phyloP scores from a whole-genome alignment of 2,329 filamentous ascomycete species.

The Aspergillus eucalypticola region DNA sequence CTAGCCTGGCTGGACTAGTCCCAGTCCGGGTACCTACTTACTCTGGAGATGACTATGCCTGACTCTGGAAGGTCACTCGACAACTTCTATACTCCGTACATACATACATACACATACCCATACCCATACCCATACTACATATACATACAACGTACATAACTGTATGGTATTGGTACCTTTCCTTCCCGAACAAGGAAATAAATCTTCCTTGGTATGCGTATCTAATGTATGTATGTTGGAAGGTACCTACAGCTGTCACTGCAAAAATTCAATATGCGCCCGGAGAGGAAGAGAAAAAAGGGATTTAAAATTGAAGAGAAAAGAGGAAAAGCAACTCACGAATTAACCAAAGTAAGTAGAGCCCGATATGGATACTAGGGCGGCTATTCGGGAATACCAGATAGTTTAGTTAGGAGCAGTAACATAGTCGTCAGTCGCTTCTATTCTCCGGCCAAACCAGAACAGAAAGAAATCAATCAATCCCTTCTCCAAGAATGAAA shows the following conservation, averaged over 20 bases:
- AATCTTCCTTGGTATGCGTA: not conserved
- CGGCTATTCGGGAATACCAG: too few relatives aligned
- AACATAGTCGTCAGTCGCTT: too few relatives aligned
- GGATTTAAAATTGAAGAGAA: not conserved
- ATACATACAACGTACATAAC: not conserved
- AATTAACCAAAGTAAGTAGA: too few relatives aligned
- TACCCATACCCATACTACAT: too few relatives aligned
- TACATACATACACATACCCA: not conserved
- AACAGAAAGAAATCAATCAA: too few relatives aligned
- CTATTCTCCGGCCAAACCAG: too few relatives aligned
- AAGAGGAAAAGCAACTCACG: too few relatives aligned
- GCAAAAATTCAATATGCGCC: not conserved
- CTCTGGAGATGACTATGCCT: not conserved
- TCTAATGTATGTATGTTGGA: not conserved
- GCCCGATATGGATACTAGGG: too few relatives aligned
- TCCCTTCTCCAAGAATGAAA: too few relatives aligned
- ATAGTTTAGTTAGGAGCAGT: too few relatives aligned
- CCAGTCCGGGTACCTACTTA: constrained; percentile 13
- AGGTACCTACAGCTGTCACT: constrained; percentile 8
- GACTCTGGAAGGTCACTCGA: not conserved
- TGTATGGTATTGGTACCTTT: not conserved
- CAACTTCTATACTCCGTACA: not conserved
- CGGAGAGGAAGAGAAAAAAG: not conserved
- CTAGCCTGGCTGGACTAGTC: constrained; percentile 11
- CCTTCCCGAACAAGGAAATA: too few relatives aligned